phyloP scores from a whole-genome alignment of 2,329 filamentous ascomycete species.

The Myriangium duriaei region DNA sequence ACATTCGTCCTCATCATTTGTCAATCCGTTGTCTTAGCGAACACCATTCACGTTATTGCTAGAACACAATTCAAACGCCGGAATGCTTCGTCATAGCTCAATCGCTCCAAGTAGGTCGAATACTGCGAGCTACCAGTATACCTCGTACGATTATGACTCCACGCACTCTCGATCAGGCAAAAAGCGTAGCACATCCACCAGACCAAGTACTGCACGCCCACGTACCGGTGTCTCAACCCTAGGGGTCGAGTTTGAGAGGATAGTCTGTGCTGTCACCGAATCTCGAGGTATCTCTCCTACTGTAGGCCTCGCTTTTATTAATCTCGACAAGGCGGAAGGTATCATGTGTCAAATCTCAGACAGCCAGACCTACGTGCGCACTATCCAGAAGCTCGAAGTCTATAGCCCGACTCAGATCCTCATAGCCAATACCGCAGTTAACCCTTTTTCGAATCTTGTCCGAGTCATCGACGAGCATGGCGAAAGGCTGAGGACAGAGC shows the following conservation, averaged over 20 bases:
- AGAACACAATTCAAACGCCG: no score
- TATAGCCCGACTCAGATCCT: constrained; percentile 70
- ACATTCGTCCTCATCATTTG: no score
- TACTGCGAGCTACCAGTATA: constrained; percentile 6
- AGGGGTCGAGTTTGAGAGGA: constrained; percentile 49
- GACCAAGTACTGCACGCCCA: constrained; percentile 34
- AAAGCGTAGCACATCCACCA: constrained; percentile 1
- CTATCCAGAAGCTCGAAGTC: constrained; percentile 73
- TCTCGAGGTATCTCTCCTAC: constrained; percentile 76
- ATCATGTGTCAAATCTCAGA: constrained; percentile 86
- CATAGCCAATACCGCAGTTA: constrained; percentile 60
- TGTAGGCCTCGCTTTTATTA: constrained; percentile 77
- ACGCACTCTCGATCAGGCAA: neutral
- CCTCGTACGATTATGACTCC: constrained; percentile 4
- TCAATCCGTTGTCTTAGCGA: no score
- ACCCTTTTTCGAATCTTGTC: constrained; percentile 59
- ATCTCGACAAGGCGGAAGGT: constrained; percentile 71
- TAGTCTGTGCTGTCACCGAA: constrained; percentile 82
- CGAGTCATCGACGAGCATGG: constrained; percentile 63
- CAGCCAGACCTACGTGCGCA: constrained; percentile 80
- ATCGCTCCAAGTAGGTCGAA: neutral
- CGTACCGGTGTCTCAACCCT: constrained; percentile 46
- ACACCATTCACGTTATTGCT: no score
- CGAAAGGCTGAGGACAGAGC: constrained; percentile 41
- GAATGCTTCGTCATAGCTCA: neutral